These are phyloP conservation scores for Zygosaccharomyces pseudobailii DNA, from an alignment of 1,139 yeast genomes.

Conservation along the genomic window DNA sequence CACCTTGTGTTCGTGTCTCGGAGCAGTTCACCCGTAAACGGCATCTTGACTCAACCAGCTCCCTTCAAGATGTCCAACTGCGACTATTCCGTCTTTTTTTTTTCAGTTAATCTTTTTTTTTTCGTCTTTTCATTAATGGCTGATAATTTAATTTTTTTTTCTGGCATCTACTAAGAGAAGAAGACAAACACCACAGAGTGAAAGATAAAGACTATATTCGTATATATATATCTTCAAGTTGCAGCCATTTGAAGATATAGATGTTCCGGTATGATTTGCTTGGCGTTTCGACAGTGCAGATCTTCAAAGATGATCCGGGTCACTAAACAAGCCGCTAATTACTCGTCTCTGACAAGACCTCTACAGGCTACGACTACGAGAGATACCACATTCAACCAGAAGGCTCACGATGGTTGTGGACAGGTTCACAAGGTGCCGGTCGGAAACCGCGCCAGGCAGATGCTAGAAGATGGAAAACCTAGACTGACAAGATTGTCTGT, in stretches of 20 bases:
- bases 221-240: background rate
- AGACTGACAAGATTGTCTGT: slow-evolving; percentile 49
- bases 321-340: slow-evolving; percentile 5
- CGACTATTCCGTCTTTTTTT: background rate
- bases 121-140: no score
- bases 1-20: background rate
- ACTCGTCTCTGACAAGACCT: slow-evolving; percentile 17
- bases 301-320: slow-evolving; percentile 1
- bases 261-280: background rate
- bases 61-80: background rate
- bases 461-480: slow-evolving; percentile 41
- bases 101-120: no score
- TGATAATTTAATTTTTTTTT: no score
- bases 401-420: slow-evolving; percentile 5
- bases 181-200: no score
- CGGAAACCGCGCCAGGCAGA: slow-evolving; percentile 54
- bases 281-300: background rate
- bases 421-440: slow-evolving; percentile 51
- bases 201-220: background rate
- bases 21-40: background rate
- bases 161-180: no score
- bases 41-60: background rate
- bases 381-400: slow-evolving; percentile 16
- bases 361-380: slow-evolving; percentile 18
- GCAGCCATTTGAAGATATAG: background rate